A percentile compares a stretch with the other conserved stretches of the same genome.
These are phyloP conservation scores for Dendrobium officinale DNA, from an alignment of 106 monocot species.

Conservation along the genomic window DNA sequence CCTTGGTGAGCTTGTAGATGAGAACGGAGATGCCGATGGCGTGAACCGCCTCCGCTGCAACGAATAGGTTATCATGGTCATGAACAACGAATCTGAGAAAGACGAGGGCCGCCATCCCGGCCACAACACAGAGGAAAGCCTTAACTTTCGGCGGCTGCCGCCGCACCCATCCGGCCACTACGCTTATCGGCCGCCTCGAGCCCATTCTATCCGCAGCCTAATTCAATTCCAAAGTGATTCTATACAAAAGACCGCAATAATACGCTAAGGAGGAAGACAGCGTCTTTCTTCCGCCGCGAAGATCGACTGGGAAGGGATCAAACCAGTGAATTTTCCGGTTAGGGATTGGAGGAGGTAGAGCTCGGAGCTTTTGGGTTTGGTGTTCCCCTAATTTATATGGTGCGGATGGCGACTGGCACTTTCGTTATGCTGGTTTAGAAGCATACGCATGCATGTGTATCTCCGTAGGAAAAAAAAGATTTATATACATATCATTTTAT, in stretches of 20 bases:
- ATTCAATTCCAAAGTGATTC: not conserved
- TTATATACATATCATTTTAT: too few relatives aligned
- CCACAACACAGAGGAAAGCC: constrained; percentile 55
- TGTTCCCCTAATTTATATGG: too few relatives aligned
- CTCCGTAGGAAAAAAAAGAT: too few relatives aligned
- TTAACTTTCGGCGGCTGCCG: constrained; percentile 70
- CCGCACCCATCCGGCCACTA: constrained; percentile 24
- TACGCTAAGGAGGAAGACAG: not conserved
- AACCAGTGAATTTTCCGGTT: not conserved
- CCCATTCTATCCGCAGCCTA: not conserved
- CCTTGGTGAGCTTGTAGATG: constrained; percentile 71
- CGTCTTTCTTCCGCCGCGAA: not conserved
- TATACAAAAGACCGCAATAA: not conserved
- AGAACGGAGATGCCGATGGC: constrained; percentile 50
- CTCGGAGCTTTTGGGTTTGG: too few relatives aligned
- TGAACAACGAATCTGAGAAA: constrained; percentile 43
- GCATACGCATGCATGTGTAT: too few relatives aligned
- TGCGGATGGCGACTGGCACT: too few relatives aligned
- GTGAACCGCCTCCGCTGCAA: constrained; percentile 57
- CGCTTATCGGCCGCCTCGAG: not conserved
- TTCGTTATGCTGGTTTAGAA: too few relatives aligned
- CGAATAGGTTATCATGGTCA: constrained; percentile 64
- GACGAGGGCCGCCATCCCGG: constrained; percentile 44
- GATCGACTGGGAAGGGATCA: not conserved
- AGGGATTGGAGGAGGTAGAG: not conserved